Conservation (phyloP, 1,284 basidiomycete species). For the Xerocomus minutiporus region DNA sequence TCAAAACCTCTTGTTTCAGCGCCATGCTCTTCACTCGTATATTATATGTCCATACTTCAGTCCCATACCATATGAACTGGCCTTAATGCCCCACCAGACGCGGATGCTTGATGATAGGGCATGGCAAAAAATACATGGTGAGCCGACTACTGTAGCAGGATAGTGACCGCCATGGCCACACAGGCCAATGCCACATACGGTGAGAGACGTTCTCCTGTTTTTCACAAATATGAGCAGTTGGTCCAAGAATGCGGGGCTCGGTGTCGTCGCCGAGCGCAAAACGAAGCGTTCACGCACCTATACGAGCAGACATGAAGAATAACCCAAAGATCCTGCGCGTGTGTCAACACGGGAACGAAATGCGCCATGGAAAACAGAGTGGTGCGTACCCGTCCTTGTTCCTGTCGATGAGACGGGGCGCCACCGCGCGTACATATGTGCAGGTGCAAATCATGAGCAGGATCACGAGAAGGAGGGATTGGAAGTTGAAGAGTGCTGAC, state of each 20-base stretch:
- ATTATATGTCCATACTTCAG: not conserved
- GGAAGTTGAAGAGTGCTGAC: conserved; percentile 98
- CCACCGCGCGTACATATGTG: conserved; percentile 89
- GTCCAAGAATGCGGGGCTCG: not conserved
- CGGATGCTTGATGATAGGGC: not conserved
- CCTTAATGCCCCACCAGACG: not conserved
- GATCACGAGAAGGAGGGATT: conserved; percentile 90
- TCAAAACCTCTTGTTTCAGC: not conserved
- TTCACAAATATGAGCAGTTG: not conserved
- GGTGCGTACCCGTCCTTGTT: conserved; percentile 84
- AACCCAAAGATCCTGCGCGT: conserved; percentile 73
- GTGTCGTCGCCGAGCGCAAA: not conserved
- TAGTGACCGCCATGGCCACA: conserved; percentile 71
- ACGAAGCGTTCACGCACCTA: conserved; percentile 53
- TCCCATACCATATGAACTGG: not conserved
- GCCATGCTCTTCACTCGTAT: not conserved
- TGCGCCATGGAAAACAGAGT: not conserved
- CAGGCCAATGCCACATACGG: conserved; percentile 82
- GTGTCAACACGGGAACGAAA: not conserved
- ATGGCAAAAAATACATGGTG: not conserved
- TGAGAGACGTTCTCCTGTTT: conserved; percentile 71
- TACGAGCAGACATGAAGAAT: conserved; percentile 91
- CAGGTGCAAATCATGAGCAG: conserved; percentile 95
- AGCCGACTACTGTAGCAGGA: conserved; percentile 42
- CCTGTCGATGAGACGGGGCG: conserved; percentile 85